Conservation (phyloP, 331 rosid genomes). For the Rhamnella rubrinervis region DNA sequence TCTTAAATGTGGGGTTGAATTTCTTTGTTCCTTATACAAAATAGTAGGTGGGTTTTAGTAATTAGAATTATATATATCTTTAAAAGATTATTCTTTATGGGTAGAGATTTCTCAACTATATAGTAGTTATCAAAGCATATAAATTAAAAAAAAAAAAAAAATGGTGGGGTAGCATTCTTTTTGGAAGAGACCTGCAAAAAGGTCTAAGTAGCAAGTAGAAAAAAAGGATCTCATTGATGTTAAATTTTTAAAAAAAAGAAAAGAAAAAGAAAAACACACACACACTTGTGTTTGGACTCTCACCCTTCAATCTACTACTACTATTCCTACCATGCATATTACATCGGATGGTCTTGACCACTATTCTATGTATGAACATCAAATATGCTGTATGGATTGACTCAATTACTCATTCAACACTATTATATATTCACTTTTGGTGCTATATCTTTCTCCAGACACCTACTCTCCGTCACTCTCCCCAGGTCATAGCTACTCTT, state of each 20-base stretch:
- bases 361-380: neutral
- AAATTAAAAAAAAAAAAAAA: neutral
- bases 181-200: slow-evolving; percentile 34
- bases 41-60: no score
- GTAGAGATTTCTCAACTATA: neutral
- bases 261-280: neutral
- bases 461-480: neutral
- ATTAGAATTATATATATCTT: no score
- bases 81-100: neutral
- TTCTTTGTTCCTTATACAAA: no score
- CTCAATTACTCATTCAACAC: neutral
- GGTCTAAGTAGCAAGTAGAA: slow-evolving; percentile 25
- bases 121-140: neutral
- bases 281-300: slow-evolving; percentile 24
- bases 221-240: slow-evolving; percentile 17
- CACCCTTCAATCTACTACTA: neutral
- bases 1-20: no score
- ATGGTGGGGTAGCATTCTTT: slow-evolving; percentile 32
- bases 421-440: neutral
- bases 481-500: no score
- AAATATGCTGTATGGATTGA: slow-evolving; percentile 3
- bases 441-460: neutral
- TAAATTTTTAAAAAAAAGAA: neutral
- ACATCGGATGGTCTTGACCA: slow-evolving; percentile 29
- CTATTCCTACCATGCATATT: neutral